Percentiles rank a stretch among this genome's conserved stretches.
phyloP scores from a whole-genome alignment of 164 flowering plant genomes.

The Cinnamomum chago region DNA sequence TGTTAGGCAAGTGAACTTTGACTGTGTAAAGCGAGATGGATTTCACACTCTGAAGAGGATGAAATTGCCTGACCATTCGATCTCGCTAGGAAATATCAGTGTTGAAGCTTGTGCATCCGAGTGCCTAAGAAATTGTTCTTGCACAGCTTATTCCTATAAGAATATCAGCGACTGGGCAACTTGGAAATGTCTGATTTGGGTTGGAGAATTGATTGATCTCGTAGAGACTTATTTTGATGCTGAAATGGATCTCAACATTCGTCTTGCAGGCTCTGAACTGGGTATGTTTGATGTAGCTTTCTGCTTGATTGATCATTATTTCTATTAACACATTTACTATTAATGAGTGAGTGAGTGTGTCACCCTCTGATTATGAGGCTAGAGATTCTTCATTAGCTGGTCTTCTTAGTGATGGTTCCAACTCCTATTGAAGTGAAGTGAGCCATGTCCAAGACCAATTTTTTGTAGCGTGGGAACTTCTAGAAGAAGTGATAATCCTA shows the following conservation, averaged over 20 bases:
- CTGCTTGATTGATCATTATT: too few species aligned
- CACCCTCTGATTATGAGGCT: too few species aligned
- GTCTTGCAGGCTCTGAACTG: background rate
- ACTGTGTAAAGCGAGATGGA: slow-evolving; percentile 19
- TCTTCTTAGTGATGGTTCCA: too few species aligned
- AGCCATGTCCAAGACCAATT: too few species aligned
- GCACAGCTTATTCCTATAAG: background rate
- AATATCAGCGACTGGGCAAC: background rate
- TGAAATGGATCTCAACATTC: background rate
- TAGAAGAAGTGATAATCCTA: too few species aligned
- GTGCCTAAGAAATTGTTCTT: background rate
- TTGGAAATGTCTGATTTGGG: slow-evolving; percentile 2
- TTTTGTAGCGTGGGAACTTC: too few species aligned
- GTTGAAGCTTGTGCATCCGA: background rate
- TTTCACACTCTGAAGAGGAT: slow-evolving; percentile 7
- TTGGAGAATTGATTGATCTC: background rate
- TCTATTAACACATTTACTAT: too few species aligned
- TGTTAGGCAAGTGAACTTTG: slow-evolving; percentile 6
- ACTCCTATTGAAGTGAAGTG: too few species aligned
- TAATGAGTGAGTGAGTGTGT: too few species aligned
- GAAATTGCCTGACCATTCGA: slow-evolving; percentile 27
- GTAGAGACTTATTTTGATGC: background rate
- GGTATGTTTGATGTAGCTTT: background rate
- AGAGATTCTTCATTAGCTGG: too few species aligned
- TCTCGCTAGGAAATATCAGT: background rate